phyloP scores from a whole-genome alignment of 352 stramenopile genomes.

The Pythium myriotylum region DNA sequence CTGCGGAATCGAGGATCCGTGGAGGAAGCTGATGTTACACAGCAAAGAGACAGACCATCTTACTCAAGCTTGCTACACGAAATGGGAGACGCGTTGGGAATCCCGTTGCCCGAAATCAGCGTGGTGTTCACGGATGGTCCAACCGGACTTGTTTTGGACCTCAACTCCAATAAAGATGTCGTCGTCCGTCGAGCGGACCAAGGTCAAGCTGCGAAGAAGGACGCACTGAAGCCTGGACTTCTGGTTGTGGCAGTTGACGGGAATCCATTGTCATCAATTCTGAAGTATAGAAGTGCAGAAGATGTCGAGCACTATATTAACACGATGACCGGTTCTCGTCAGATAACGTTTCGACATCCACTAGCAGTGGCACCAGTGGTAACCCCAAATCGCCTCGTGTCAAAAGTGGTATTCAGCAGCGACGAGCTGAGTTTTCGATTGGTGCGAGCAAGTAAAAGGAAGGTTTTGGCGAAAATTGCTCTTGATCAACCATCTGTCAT shows the following conservation, averaged over 20 bases:
- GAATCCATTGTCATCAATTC: slow-evolving; percentile 46
- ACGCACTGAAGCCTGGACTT: slow-evolving; percentile 70
- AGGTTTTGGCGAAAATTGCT: slow-evolving; percentile 59
- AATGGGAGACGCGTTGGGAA: slow-evolving; percentile 71
- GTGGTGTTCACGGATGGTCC: slow-evolving; percentile 65
- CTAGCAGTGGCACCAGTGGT: slow-evolving; percentile 54
- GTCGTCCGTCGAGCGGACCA: slow-evolving; percentile 27
- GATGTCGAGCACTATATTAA: slow-evolving; percentile 67
- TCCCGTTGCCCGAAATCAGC: slow-evolving; percentile 83
- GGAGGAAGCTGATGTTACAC: slow-evolving; percentile 40
- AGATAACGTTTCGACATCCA: slow-evolving; percentile 84
- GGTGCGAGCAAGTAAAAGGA: slow-evolving; percentile 64
- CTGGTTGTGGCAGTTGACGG: slow-evolving; percentile 77
- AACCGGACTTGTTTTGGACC: slow-evolving; percentile 64
- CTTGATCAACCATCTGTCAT: slow-evolving; percentile 50
- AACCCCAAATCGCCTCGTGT: slow-evolving; percentile 55
- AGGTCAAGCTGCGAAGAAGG: slow-evolving; percentile 61
- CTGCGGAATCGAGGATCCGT: slow-evolving; percentile 75
- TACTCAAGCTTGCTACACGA: slow-evolving; percentile 64
- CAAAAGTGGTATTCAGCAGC: slow-evolving; percentile 45
- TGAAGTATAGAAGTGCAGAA: slow-evolving; percentile 51
- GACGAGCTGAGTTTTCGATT: slow-evolving; percentile 72
- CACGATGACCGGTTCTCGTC: slow-evolving; percentile 43
- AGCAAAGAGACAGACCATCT: slow-evolving; percentile 34
- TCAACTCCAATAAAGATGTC: slow-evolving; percentile 41